phyloP scores from a whole-genome alignment of 495 filamentous ascomycete species.

The Penicillium robsamsonii region DNA sequence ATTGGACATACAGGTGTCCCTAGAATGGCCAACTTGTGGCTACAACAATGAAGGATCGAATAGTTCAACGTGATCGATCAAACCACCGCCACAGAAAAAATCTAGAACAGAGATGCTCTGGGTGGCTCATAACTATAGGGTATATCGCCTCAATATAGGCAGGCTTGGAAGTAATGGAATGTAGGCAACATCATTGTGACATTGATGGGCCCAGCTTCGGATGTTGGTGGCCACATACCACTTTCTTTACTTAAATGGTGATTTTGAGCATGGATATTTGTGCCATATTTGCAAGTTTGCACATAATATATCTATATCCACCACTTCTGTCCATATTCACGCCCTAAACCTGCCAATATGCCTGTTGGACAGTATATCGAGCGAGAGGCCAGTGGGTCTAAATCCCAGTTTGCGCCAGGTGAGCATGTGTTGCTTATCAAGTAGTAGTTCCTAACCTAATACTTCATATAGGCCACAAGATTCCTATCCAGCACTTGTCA shows the following conservation, averaged over 20 bases:
- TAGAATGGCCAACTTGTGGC: background rate
- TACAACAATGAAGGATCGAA: background rate
- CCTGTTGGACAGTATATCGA: slow-evolving; percentile 20
- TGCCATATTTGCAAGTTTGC: background rate
- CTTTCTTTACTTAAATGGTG: slow-evolving; percentile 1
- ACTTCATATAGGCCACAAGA: slow-evolving; percentile 55
- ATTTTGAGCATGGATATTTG: background rate
- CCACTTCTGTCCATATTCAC: background rate
- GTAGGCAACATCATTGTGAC: slow-evolving; percentile 10
- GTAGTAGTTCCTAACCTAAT: background rate
- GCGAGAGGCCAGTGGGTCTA: slow-evolving; percentile 23
- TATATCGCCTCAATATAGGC: background rate
- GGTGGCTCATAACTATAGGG: background rate
- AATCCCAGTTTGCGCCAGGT: slow-evolving; percentile 32
- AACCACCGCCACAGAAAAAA: slow-evolving; percentile 1
- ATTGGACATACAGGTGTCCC: background rate
- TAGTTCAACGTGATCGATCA: background rate
- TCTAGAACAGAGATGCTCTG: slow-evolving; percentile 1
- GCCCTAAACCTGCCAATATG: slow-evolving; percentile 13
- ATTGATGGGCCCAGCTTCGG: background rate
- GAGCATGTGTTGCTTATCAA: background rate
- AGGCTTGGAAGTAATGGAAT: background rate
- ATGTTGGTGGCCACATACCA: slow-evolving; percentile 1
- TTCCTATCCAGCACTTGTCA: slow-evolving; percentile 66
- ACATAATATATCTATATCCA: background rate